Evolutionary conservation across 2,329 filamentous ascomycete genomes (phyloP).

Genomic region (Paecilomyces formosus): DNA sequence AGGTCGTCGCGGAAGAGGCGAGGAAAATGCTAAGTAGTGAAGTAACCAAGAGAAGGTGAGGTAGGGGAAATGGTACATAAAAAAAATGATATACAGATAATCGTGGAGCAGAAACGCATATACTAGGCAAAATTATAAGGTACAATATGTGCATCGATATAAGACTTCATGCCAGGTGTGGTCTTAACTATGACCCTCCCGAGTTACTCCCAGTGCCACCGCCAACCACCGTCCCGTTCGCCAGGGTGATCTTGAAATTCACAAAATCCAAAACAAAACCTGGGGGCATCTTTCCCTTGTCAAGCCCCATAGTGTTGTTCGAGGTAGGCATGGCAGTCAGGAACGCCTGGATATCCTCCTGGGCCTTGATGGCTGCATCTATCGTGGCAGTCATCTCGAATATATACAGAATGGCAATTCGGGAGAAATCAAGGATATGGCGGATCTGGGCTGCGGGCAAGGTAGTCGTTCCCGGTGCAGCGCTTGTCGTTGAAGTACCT

Average conservation of each 20-base stretch:
- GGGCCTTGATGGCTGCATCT: slow-evolving; percentile 19
- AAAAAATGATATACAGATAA: not conserved
- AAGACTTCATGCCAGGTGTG: not conserved
- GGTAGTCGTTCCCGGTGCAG: not conserved
- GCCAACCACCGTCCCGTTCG: slow-evolving; percentile 22
- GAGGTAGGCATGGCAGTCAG: slow-evolving; percentile 15
- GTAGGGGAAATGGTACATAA: not conserved
- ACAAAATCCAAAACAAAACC: slow-evolving; percentile 28
- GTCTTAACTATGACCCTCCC: not conserved
- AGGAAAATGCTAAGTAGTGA: not conserved
- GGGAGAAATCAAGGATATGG: slow-evolving; percentile 25
- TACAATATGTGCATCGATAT: not conserved
- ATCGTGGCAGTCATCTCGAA: slow-evolving; percentile 26
- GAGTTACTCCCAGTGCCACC: slow-evolving; percentile 3
- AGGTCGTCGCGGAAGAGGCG: not conserved
- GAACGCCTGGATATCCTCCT: slow-evolving; percentile 24
- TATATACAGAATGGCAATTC: slow-evolving; percentile 35
- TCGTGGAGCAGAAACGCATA: not conserved
- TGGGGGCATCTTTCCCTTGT: slow-evolving; percentile 13
- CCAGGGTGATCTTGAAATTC: slow-evolving; percentile 25
- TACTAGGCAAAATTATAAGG: too few species aligned
- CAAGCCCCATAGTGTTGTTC: slow-evolving; percentile 16
- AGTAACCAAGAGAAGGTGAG: not conserved
- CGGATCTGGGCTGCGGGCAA: slow-evolving; percentile 7
- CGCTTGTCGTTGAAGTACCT: slow-evolving; percentile 3